phyloP scores from a whole-genome alignment of 2,329 filamentous ascomycete species.

The Colletotrichum gigasporum region DNA sequence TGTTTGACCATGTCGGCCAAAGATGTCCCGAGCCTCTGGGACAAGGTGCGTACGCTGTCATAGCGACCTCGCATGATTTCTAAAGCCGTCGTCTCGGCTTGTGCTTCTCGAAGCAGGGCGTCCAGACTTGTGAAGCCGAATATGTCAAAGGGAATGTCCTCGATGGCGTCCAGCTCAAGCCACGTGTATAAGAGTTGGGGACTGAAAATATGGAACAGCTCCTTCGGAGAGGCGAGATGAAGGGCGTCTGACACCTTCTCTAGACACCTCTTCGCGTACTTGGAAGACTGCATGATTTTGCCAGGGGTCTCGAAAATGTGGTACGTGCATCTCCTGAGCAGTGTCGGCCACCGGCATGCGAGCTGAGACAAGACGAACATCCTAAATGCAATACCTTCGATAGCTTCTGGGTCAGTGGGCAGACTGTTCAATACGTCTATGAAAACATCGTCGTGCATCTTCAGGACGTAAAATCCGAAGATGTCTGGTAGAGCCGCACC shows the following conservation, averaged over 20 bases:
- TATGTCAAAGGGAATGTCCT: constrained; percentile 82
- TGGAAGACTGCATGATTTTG: constrained; percentile 69
- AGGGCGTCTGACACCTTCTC: constrained; percentile 72
- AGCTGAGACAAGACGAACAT: constrained; percentile 80
- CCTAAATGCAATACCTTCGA: constrained; percentile 87
- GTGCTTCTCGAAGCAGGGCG: constrained; percentile 75
- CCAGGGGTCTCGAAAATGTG: constrained; percentile 93
- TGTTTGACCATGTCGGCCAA: constrained; percentile 67
- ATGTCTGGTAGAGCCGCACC: constrained; percentile 75
- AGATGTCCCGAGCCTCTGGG: constrained; percentile 62
- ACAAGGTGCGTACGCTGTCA: constrained; percentile 68
- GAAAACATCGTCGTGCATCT: constrained; percentile 84
- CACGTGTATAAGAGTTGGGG: constrained; percentile 92
- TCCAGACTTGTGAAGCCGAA: constrained; percentile 80
- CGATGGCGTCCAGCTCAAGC: constrained; percentile 74
- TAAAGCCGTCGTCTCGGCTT: constrained; percentile 82
- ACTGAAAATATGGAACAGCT: constrained; percentile 85
- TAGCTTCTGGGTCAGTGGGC: constrained; percentile 75
- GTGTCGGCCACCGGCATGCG: constrained; percentile 84
- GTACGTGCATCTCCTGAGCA: constrained; percentile 88
- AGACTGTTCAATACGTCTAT: constrained; percentile 83
- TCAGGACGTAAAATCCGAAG: constrained; percentile 84
- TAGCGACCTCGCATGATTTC: constrained; percentile 84
- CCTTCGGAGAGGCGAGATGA: constrained; percentile 69
- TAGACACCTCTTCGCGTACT: constrained; percentile 80